Evolutionary conservation across 139 green algal species (phyloP), one percentile per base, ranked within the genome.

Genomic region (Desmodesmus armatus): DNA sequence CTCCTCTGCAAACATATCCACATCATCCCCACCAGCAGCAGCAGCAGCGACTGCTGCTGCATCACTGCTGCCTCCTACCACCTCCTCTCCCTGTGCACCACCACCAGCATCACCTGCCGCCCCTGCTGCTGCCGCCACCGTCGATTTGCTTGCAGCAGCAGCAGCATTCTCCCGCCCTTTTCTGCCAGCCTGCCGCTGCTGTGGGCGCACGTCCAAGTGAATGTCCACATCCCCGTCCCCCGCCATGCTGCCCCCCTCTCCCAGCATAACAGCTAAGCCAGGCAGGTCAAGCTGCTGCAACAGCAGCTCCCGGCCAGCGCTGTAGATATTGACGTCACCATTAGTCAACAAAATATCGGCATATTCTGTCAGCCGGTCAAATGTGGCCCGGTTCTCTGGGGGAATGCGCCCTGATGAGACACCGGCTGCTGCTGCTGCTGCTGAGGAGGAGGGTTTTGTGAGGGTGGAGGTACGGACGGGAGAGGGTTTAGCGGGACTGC

Each of bases 291-390:
- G 33, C n/a, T 77, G 62, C 11, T 29, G 15, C 67, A 65, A 11
- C 41, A 84, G 35, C 1, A 25, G 17, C 31, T 84, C 78, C 21
- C 78, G 62, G 39, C 60, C 71, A 19, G 17, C n/a, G 75, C 37
- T 89, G 79, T 94, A 89, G 23, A 93, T 73, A 33, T 66, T 58
- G 44, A 83, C 85, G 41, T 91, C 82, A 6, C 91, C 91, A 39
- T 87, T 62, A n/a, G 79, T 63, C 65, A 94, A 73, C 66, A 94
- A 80, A 37, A 86, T 2, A 44, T 84, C 91, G 33, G 86, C 86
- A 44, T 80, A 88, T 39, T 90, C 89, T 37, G 91, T 94, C 65
- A 93, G 47, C 3, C 66, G 37, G 71, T 93, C 83, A 69, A 93
- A 94, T 17, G 44, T 51, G 0, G n/a, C 47, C 0, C 83, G 76